Evolutionary conservation across 139 green algal genomes (phyloP).

Genomic region (Haematococcus lacustris): DNA sequence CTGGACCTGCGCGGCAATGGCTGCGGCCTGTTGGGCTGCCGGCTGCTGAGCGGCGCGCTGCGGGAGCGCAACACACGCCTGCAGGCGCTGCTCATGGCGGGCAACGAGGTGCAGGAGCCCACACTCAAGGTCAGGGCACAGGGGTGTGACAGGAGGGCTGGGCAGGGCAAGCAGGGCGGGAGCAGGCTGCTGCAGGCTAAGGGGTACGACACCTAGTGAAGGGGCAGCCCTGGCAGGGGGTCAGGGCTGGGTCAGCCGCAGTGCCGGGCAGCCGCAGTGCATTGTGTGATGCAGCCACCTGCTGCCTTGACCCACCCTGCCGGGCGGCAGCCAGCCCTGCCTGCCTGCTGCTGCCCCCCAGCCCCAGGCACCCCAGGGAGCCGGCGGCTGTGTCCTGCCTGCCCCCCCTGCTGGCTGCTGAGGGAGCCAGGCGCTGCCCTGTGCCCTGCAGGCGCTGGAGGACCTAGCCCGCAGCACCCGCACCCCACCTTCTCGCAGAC

Average conservation of each 20-base stretch:
- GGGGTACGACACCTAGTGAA: background rate
- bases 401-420: background rate
- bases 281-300: background rate
- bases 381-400: too few species aligned
- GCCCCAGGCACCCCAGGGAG: too few species aligned
- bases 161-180: too few species aligned
- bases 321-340: background rate
- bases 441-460: constrained; percentile 2
- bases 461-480: constrained; percentile 4
- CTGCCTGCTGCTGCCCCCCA: too few species aligned
- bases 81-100: constrained; percentile 12
- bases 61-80: constrained; percentile 14
- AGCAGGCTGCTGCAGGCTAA: too few species aligned
- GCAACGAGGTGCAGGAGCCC: constrained; percentile 23
- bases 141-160: too few species aligned
- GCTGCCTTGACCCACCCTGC: background rate
- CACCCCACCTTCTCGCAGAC: background rate
- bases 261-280: background rate
- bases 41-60: constrained; percentile 13
- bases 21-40: constrained; percentile 18
- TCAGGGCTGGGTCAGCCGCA: background rate
- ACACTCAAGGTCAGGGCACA: background rate
- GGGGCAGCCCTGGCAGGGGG: background rate
- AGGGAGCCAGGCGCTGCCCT: background rate
- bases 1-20: constrained; percentile 27